phyloP scores from a whole-genome alignment of 225 moss, liverwort and hornwort genomes.

The Physcomitrium patens region DNA sequence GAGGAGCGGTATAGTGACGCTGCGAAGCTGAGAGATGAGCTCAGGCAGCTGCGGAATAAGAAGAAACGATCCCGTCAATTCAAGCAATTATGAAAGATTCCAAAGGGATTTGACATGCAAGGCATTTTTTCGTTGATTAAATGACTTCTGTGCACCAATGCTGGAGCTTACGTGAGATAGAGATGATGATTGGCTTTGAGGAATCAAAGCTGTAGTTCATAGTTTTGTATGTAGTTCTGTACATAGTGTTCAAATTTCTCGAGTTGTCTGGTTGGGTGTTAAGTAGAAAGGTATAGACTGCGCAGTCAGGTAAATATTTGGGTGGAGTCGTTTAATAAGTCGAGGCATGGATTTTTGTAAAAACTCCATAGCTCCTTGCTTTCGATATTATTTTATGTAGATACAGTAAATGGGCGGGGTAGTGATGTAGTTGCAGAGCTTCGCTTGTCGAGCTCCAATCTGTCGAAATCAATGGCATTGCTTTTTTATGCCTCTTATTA shows the following conservation, averaged over 20 bases:
- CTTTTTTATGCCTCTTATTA: slow-evolving; percentile 38
- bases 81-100: slow-evolving; percentile 45
- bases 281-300: slow-evolving; percentile 11
- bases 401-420: slow-evolving; percentile 28
- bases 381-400: slow-evolving; percentile 28
- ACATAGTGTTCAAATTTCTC: slow-evolving; percentile 18
- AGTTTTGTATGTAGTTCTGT: slow-evolving; percentile 41
- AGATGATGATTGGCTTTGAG: slow-evolving; percentile 16
- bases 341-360: slow-evolving; percentile 32
- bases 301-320: slow-evolving; percentile 36
- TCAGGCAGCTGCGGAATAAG: slow-evolving; percentile 49
- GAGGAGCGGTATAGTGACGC: slow-evolving; percentile 95
- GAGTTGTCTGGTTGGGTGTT: background rate
- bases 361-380: slow-evolving; percentile 23
- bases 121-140: too few relatives aligned
- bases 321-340: slow-evolving; percentile 21
- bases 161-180: slow-evolving; percentile 18
- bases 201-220: slow-evolving; percentile 20
- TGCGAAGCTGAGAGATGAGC: slow-evolving; percentile 62
- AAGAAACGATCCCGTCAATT: slow-evolving; percentile 57
- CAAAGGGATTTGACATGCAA: background rate
- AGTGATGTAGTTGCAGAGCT: slow-evolving; percentile 36
- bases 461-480: slow-evolving; percentile 67
- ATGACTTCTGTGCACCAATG: background rate
- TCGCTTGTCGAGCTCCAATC: slow-evolving; percentile 57